These are phyloP conservation scores for Fomitopsis pinicola DNA, from an alignment of 1,284 basidiomycete species.

Conservation along the genomic window DNA sequence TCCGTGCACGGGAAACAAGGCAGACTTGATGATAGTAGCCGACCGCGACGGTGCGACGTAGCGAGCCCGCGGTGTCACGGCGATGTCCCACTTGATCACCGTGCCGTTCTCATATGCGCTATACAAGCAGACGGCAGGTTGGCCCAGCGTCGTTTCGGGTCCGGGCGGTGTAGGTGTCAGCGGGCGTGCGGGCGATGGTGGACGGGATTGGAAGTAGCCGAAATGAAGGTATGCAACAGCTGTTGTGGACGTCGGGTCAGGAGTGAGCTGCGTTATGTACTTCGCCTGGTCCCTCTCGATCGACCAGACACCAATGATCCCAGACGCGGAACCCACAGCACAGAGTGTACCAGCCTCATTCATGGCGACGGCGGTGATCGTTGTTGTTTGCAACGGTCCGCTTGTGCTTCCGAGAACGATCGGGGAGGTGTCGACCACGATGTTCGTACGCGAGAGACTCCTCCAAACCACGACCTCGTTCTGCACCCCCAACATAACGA, in stretches of 20 bases:
- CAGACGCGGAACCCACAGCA: slow-evolving; percentile 62
- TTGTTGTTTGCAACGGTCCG: slow-evolving; percentile 41
- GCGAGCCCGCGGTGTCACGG: slow-evolving; percentile 31
- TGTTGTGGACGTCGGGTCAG: slow-evolving; percentile 39
- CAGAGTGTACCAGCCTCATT: slow-evolving; percentile 52
- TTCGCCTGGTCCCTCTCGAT: slow-evolving; percentile 38
- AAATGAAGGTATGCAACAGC: slow-evolving; percentile 50
- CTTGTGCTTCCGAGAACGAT: slow-evolving; percentile 44
- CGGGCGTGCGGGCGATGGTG: slow-evolving; percentile 27
- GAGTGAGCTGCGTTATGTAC: slow-evolving; percentile 39
- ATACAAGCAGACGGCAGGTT: slow-evolving; percentile 34
- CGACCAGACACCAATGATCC: slow-evolving; percentile 53
- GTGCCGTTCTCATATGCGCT: slow-evolving; percentile 57
- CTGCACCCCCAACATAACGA: slow-evolving; percentile 72
- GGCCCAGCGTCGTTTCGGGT: slow-evolving; percentile 1
- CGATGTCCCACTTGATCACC: slow-evolving; percentile 51
- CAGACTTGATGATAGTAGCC: slow-evolving; percentile 41
- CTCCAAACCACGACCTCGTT: slow-evolving; percentile 76
- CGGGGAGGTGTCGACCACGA: slow-evolving; percentile 49
- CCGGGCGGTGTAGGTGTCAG: slow-evolving; percentile 23
- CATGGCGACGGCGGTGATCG: slow-evolving; percentile 56
- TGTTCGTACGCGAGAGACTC: slow-evolving; percentile 36
- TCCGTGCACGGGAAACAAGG: slow-evolving; percentile 42
- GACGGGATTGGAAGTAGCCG: slow-evolving; percentile 11
- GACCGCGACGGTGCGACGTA: slow-evolving; percentile 43